A percentile compares a stretch with the other conserved stretches of the same genome.
phyloP scores from a whole-genome alignment of 306 rosid genomes.

The Prunus fruticosa region DNA sequence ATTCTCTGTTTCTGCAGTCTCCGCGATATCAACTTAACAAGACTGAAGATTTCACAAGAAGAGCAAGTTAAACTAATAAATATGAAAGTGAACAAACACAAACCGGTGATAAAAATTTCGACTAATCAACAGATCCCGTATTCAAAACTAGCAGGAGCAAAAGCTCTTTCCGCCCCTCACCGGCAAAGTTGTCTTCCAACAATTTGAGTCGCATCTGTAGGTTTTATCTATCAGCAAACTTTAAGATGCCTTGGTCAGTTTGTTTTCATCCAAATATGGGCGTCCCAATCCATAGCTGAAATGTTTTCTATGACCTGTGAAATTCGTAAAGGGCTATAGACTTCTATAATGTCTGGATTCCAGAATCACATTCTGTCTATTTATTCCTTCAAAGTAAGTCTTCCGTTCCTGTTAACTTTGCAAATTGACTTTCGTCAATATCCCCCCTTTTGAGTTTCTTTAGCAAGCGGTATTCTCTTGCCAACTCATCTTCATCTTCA shows the following conservation, averaged over 20 bases:
- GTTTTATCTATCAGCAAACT: not conserved
- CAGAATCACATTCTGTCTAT: conserved; percentile 5
- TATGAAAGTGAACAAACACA: not conserved
- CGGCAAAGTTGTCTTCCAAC: conserved; percentile 12
- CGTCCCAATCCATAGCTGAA: not conserved
- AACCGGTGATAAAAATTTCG: not conserved
- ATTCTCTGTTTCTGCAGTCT: not conserved
- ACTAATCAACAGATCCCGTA: not conserved
- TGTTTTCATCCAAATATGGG: conserved; percentile 12
- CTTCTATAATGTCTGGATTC: conserved; percentile 9
- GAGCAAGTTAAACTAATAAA: not conserved
- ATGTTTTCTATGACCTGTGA: not conserved
- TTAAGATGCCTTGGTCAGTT: not conserved
- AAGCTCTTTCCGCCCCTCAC: conserved; percentile 16
- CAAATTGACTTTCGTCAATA: conserved; percentile 70
- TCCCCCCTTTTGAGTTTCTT: conserved; percentile 86
- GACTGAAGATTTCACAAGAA: not conserved
- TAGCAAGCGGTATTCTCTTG: conserved; percentile 69
- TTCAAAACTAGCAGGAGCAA: not conserved
- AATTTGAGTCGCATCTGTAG: conserved; percentile 9
- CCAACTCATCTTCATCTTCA: conserved; percentile 84
- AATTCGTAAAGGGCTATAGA: conserved; percentile 2
- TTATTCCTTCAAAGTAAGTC: conserved; percentile 58
- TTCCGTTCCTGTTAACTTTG: conserved; percentile 74
- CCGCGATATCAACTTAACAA: not conserved